Percentiles rank a stretch among this genome's conserved stretches.
These are phyloP conservation scores for Ophiostoma triangulosporum DNA, from an alignment of 2,329 filamentous ascomycete species.

Conservation along the genomic window DNA sequence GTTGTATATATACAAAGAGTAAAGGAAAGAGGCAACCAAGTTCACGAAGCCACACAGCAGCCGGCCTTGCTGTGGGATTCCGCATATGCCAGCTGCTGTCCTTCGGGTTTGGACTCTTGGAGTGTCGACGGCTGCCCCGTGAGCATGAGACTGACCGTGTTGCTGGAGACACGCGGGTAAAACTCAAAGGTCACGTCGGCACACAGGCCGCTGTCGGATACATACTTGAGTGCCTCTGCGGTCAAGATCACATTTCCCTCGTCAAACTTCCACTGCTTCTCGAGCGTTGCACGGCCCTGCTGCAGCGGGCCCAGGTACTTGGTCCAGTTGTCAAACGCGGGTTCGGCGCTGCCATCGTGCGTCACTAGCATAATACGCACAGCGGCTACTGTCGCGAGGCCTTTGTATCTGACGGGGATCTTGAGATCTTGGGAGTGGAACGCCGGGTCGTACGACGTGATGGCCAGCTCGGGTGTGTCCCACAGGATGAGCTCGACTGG, in stretches of 20 bases:
- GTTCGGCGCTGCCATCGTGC: constrained; percentile 15
- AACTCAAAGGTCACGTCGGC: constrained; percentile 42
- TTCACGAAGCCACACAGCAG: background rate
- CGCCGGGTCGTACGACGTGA: background rate
- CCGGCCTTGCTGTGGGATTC: background rate
- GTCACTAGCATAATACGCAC: constrained; percentile 29
- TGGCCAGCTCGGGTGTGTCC: constrained; percentile 27
- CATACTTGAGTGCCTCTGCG: constrained; percentile 28
- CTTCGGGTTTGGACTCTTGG: background rate
- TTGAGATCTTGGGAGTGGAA: constrained; percentile 21
- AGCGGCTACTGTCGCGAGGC: constrained; percentile 34
- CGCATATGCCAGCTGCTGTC: background rate
- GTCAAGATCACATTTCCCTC: constrained; percentile 31
- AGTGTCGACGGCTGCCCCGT: background rate
- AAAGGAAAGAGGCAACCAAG: background rate
- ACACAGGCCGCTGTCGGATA: constrained; percentile 29
- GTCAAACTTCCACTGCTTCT: constrained; percentile 38
- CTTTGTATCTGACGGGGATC: constrained; percentile 39
- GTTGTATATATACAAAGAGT: no score
- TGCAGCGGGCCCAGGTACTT: constrained; percentile 37
- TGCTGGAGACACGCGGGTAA: constrained; percentile 35
- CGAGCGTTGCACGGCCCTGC: constrained; percentile 34
- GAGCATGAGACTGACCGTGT: constrained; percentile 34
- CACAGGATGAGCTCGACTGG: constrained; percentile 38
- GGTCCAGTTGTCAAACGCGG: constrained; percentile 45